Percentiles rank a stretch among this genome's conserved stretches.
Conservation (phyloP, 352 stramenopile species). For the Globisporangium canariense region DNA sequence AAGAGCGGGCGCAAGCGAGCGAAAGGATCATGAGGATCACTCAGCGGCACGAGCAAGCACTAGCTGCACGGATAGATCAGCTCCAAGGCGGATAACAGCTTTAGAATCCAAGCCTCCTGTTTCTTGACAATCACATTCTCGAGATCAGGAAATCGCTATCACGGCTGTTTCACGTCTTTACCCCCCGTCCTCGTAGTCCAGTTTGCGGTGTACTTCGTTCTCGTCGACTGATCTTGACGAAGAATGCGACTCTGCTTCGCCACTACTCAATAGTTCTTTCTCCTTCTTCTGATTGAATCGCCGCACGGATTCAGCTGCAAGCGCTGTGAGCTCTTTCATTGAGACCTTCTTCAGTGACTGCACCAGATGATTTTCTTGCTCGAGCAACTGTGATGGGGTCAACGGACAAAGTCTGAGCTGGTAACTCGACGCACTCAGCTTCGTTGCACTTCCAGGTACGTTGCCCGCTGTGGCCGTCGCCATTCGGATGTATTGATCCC, state of each 20-base stretch:
- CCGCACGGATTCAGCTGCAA: slow-evolving; percentile 30
- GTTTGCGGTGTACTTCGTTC: slow-evolving; percentile 12
- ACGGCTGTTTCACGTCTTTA: slow-evolving; percentile 17
- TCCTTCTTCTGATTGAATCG: slow-evolving; percentile 24
- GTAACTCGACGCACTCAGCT: slow-evolving; percentile 11
- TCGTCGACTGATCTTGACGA: neutral
- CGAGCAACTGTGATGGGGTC: slow-evolving; percentile 32
- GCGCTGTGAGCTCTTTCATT: slow-evolving; percentile 37
- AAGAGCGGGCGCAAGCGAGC: slow-evolving; percentile 65
- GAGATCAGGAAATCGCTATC: neutral
- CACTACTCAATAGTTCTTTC: slow-evolving; percentile 1
- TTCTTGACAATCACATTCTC: neutral
- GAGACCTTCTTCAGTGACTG: slow-evolving; percentile 49
- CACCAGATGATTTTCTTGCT: slow-evolving; percentile 43
- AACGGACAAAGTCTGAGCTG: slow-evolving; percentile 35
- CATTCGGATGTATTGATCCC: slow-evolving; percentile 34
- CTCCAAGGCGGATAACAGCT: slow-evolving; percentile 10
- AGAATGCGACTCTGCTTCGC: neutral
- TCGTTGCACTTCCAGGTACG: neutral
- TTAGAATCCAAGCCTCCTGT: neutral
- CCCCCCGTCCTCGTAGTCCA: slow-evolving; percentile 18
- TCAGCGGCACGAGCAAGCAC: slow-evolving; percentile 55
- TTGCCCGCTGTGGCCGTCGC: slow-evolving; percentile 14
- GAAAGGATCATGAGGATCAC: slow-evolving; percentile 83
- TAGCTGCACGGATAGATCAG: slow-evolving; percentile 35